A percentile compares a stretch with the other conserved stretches of the same genome.
Evolutionary conservation across 495 filamentous ascomycete genomes (phyloP).

Genomic region (Chaetomidium leptoderma): DNA sequence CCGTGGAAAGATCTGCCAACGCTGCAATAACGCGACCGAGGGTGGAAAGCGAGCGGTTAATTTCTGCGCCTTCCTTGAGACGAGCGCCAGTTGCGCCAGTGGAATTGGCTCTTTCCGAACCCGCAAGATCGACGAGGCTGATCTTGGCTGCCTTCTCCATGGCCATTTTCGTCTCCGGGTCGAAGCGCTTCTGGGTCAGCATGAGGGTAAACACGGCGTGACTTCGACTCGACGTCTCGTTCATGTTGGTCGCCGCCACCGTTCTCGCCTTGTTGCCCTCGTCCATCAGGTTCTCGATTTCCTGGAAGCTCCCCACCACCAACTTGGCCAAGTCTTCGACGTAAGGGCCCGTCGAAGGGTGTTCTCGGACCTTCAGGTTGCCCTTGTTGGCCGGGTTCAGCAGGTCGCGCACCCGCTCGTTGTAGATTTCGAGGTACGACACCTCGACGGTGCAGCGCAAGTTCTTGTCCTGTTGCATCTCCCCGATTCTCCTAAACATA

Average conservation of each 20-base stretch:
- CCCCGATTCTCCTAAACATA: slow-evolving; percentile 85
- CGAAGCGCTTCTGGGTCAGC: slow-evolving; percentile 88
- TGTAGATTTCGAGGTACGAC: slow-evolving; percentile 99
- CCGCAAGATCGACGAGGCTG: slow-evolving; percentile 94
- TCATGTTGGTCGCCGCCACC: slow-evolving; percentile 99
- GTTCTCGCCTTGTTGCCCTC: slow-evolving; percentile 98
- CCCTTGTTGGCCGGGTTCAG: slow-evolving; percentile 95
- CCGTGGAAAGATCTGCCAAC: slow-evolving; percentile 81
- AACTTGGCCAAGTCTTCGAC: slow-evolving; percentile 97
- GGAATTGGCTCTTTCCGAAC: slow-evolving; percentile 92
- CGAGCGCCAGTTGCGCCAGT: slow-evolving; percentile 94
- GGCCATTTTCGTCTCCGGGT: slow-evolving; percentile 90
- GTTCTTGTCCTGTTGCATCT: slow-evolving; percentile 70
- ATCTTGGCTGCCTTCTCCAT: slow-evolving; percentile 98
- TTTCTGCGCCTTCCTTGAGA: slow-evolving; percentile 97
- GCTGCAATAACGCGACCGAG: slow-evolving; percentile 98
- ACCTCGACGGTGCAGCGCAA: slow-evolving; percentile 91
- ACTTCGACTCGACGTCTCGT: slow-evolving; percentile 96
- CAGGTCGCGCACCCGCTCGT: slow-evolving; percentile 93
- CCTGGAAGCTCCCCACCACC: slow-evolving; percentile 91
- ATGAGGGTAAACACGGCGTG: slow-evolving; percentile 98
- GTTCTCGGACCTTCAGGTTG: slow-evolving; percentile 93
- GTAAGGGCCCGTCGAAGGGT: slow-evolving; percentile 95
- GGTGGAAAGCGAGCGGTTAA: slow-evolving; percentile 94
- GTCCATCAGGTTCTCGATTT: slow-evolving; percentile 98